These are phyloP conservation scores for Nakaseomyces glabratus DNA, from an alignment of 1,139 yeast species.

Conservation along the genomic window DNA sequence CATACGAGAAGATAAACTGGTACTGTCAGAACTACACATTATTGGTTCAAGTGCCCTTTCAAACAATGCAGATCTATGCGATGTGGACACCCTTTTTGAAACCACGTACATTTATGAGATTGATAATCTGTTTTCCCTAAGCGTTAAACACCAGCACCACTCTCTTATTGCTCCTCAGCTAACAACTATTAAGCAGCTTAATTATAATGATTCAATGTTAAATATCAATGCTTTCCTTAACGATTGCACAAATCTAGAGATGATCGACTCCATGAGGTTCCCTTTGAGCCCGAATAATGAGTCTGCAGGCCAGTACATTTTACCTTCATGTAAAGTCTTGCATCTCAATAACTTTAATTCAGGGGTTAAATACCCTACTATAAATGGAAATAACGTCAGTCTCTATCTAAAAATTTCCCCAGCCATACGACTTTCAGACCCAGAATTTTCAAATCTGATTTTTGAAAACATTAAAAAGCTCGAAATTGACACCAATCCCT, in stretches of 20 bases:
- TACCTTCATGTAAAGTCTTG: constrained; percentile 21
- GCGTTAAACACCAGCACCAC: constrained; percentile 13
- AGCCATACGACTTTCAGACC: constrained; percentile 15
- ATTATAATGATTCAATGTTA: constrained; percentile 8
- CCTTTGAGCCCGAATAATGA: constrained; percentile 12
- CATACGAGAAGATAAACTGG: constrained; percentile 9
- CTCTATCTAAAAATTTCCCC: constrained; percentile 14
- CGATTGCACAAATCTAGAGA: constrained; percentile 15
- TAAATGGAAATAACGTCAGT: constrained; percentile 18
- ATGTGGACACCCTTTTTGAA: constrained; percentile 21
- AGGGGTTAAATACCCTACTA: constrained; percentile 13
- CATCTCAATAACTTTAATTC: constrained; percentile 17
- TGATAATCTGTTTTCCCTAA: constrained; percentile 18
- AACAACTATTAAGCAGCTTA: constrained; percentile 16
- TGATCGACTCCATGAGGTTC: constrained; percentile 18
- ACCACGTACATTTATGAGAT: constrained; percentile 19
- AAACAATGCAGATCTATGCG: constrained; percentile 15
- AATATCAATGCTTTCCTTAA: constrained; percentile 13
- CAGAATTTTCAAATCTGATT: constrained; percentile 14
- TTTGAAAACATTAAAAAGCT: constrained; percentile 17
- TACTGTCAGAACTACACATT: constrained; percentile 22
- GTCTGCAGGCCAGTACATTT: constrained; percentile 8
- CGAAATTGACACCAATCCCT: constrained; percentile 10
- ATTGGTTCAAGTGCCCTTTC: constrained; percentile 13
- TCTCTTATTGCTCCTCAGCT: constrained; percentile 16